These are phyloP conservation scores for Coemansia erecta DNA, from an alignment of 192 early-diverging fungal genomes.

Conservation along the genomic window DNA sequence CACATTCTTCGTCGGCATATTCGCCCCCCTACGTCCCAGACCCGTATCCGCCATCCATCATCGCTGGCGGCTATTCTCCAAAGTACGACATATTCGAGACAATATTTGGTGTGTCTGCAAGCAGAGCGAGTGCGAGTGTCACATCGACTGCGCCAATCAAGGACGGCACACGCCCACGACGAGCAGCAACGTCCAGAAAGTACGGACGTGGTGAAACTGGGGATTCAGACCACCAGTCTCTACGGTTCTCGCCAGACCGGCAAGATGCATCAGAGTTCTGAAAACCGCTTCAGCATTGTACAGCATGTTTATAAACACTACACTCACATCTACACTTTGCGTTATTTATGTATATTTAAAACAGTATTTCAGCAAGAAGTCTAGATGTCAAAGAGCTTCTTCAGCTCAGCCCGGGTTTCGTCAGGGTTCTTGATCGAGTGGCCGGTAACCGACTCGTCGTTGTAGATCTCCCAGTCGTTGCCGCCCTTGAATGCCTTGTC, in stretches of 20 bases:
- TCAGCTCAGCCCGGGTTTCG: conserved; percentile 80
- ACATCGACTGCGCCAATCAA: conserved; percentile 30
- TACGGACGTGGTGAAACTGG: neutral
- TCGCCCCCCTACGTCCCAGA: conserved; percentile 51
- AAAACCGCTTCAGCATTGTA: neutral
- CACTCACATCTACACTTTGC: neutral
- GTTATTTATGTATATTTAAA: neutral
- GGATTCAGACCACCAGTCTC: no score
- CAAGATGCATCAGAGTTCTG: no score
- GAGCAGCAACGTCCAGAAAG: neutral
- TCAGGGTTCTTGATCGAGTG: conserved; percentile 82
- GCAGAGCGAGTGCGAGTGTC: neutral
- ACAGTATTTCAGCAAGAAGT: neutral
- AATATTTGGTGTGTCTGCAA: conserved; percentile 26
- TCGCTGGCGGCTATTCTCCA: conserved; percentile 9
- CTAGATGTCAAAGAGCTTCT: conserved; percentile 66
- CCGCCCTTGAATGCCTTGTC: conserved; percentile 97
- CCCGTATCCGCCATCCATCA: neutral
- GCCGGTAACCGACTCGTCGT: conserved; percentile 72
- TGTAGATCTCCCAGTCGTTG: conserved; percentile 98
- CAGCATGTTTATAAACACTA: no score
- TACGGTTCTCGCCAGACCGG: neutral
- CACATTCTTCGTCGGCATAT: conserved; percentile 36
- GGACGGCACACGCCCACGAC: conserved; percentile 19
- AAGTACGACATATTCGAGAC: conserved; percentile 35